A percentile compares a stretch with the other conserved stretches of the same genome.
Conservation (phyloP, 768 basidiomycete genomes). For the Austroboletus eburneus region DNA sequence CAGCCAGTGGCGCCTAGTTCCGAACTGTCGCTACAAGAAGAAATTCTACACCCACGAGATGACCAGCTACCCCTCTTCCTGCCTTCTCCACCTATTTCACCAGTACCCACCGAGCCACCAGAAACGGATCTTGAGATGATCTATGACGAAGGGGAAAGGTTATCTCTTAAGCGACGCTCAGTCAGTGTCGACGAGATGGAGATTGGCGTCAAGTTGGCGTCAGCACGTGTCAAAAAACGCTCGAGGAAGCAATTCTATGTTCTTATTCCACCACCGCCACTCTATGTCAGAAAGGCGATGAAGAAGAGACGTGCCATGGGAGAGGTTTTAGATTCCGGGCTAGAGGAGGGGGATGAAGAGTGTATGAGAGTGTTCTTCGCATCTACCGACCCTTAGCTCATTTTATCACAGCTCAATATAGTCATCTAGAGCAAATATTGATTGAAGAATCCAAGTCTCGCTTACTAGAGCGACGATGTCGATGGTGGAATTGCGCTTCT, state of each 20-base stretch:
- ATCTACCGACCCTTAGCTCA: slow-evolving; percentile 24
- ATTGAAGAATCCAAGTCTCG: slow-evolving; percentile 47
- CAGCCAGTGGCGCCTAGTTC: slow-evolving; percentile 5
- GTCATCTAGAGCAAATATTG: slow-evolving; percentile 38
- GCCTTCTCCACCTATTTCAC: slow-evolving; percentile 42
- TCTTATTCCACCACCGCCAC: slow-evolving; percentile 25
- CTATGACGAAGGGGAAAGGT: slow-evolving; percentile 3
- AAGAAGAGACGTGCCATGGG: slow-evolving; percentile 6
- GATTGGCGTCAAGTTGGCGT: not conserved
- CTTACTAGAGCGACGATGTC: slow-evolving; percentile 46
- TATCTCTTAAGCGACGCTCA: slow-evolving; percentile 21
- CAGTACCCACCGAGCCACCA: slow-evolving; percentile 18
- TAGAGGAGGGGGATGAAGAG: slow-evolving; percentile 24
- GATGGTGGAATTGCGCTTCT: slow-evolving; percentile 56
- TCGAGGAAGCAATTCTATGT: slow-evolving; percentile 25
- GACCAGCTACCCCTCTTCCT: slow-evolving; percentile 43
- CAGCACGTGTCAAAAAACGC: slow-evolving; percentile 20
- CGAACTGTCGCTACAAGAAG: slow-evolving; percentile 10
- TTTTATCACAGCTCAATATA: slow-evolving; percentile 37
- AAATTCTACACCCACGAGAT: slow-evolving; percentile 5
- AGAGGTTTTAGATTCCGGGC: slow-evolving; percentile 17
- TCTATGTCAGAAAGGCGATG: slow-evolving; percentile 18
- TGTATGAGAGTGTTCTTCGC: slow-evolving; percentile 27
- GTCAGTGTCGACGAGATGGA: slow-evolving; percentile 12
- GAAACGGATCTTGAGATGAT: slow-evolving; percentile 19